Percentiles rank a stretch among this genome's conserved stretches.
Evolutionary conservation across 768 basidiomycete genomes (phyloP).

Genomic region (Calocera cornea): DNA sequence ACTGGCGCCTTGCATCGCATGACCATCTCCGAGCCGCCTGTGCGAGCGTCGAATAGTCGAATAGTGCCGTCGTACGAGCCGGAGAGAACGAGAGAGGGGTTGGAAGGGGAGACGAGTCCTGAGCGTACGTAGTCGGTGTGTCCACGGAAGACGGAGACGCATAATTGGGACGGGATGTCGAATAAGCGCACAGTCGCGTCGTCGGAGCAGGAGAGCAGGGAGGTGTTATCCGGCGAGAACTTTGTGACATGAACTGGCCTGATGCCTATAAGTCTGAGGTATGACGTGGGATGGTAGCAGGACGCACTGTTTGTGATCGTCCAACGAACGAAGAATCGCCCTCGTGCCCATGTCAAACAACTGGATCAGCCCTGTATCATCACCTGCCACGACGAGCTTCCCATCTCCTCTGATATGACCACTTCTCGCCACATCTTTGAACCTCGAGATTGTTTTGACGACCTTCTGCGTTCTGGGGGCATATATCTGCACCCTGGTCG

Average conservation of each 20-base stretch:
- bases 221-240: constrained; percentile 71
- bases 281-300: not conserved
- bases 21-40: constrained; percentile 69
- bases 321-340: constrained; percentile 83
- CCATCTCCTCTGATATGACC: constrained; percentile 85
- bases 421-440: constrained; percentile 89
- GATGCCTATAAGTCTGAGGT: not conserved
- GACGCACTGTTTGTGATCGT: constrained; percentile 72
- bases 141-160: constrained; percentile 61
- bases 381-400: constrained; percentile 87
- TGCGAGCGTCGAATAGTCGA: constrained; percentile 73
- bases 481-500: constrained; percentile 87
- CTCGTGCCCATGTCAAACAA: constrained; percentile 86
- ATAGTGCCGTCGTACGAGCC: constrained; percentile 93
- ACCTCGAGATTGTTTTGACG: constrained; percentile 88
- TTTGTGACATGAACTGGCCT: constrained; percentile 84
- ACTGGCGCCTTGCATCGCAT: constrained; percentile 57
- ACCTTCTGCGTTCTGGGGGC: constrained; percentile 93
- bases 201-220: constrained; percentile 87
- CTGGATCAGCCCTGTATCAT: constrained; percentile 83
- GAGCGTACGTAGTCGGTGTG: constrained; percentile 96
- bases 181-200: constrained; percentile 88
- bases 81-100: constrained; percentile 74
- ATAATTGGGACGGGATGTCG: constrained; percentile 84
- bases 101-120: constrained; percentile 69